These are phyloP conservation scores for Fusarium nematophilum DNA, from an alignment of 2,329 filamentous ascomycete genomes.

Conservation along the genomic window DNA sequence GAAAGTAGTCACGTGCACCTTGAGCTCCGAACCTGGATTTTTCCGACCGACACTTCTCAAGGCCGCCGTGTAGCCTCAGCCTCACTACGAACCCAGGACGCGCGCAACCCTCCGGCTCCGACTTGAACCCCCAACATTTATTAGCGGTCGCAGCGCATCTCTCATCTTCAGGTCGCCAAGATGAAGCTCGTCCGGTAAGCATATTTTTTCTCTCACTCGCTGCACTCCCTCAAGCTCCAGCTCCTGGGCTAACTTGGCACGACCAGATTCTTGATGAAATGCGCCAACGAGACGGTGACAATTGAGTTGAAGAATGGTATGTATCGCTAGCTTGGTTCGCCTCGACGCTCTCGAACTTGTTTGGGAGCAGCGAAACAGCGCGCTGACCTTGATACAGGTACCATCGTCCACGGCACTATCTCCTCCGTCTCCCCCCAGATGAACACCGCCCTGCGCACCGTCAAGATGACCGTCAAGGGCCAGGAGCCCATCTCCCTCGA, in stretches of 20 bases:
- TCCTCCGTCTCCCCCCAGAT: slow-evolving; percentile 97
- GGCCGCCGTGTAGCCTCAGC: slow-evolving; percentile 42
- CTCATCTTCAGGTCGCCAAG: slow-evolving; percentile 54
- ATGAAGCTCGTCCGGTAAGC: slow-evolving; percentile 98
- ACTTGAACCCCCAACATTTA: slow-evolving; percentile 15
- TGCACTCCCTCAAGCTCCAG: slow-evolving; percentile 31
- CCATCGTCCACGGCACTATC: slow-evolving; percentile 96
- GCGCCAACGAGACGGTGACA: slow-evolving; percentile 97
- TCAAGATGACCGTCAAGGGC: slow-evolving; percentile 94
- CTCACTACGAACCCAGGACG: slow-evolving; percentile 41
- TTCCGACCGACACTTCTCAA: slow-evolving; percentile 48
- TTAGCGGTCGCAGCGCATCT: slow-evolving; percentile 14
- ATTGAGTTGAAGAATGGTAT: slow-evolving; percentile 98
- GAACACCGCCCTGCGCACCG: slow-evolving; percentile 95
- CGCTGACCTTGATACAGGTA: slow-evolving; percentile 67
- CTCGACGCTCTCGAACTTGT: background rate
- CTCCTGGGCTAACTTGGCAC: slow-evolving; percentile 41
- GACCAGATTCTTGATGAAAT: slow-evolving; percentile 97
- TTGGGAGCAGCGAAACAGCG: background rate
- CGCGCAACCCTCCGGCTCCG: slow-evolving; percentile 24
- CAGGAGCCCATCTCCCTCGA: slow-evolving; percentile 90
- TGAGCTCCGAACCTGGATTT: slow-evolving; percentile 44
- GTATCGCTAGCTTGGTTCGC: slow-evolving; percentile 44
- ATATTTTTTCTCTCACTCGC: background rate
- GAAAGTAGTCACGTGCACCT: slow-evolving; percentile 43